Evolutionary conservation across 345 rosid species (phyloP).

Genomic region (Gossypium sturtianum): DNA sequence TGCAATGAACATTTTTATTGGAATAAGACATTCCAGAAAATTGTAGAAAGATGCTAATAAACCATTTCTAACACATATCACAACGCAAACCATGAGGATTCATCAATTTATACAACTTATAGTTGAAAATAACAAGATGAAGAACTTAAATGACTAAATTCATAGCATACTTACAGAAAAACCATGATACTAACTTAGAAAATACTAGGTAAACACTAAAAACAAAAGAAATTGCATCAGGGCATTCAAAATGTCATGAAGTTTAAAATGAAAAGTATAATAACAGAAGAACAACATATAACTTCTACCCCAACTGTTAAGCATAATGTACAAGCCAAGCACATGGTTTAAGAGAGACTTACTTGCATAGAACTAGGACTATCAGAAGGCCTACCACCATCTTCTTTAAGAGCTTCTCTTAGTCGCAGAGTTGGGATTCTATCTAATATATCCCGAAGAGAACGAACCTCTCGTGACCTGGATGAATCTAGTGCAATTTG

Average conservation of each 20-base stretch:
- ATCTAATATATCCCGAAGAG: slow-evolving; percentile 82
- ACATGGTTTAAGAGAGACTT: neutral
- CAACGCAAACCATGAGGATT: neutral
- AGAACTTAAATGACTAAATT: neutral
- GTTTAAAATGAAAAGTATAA: too few species aligned
- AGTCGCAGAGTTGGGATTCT: slow-evolving; percentile 70
- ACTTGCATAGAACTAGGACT: slow-evolving; percentile 34
- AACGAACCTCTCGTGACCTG: slow-evolving; percentile 66
- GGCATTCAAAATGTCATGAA: too few species aligned
- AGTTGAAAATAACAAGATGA: neutral
- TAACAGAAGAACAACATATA: neutral
- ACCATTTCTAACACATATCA: neutral
- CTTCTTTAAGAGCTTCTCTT: slow-evolving; percentile 70
- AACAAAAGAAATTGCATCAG: too few species aligned
- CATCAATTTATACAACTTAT: neutral
- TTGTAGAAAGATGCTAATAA: neutral
- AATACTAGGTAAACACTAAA: neutral
- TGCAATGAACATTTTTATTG: slow-evolving; percentile 24
- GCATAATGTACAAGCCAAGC: neutral
- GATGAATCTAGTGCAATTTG: slow-evolving; percentile 37
- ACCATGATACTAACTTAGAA: neutral
- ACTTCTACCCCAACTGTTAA: neutral
- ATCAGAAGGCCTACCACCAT: slow-evolving; percentile 38
- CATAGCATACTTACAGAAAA: neutral
- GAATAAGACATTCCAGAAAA: neutral